These are phyloP conservation scores for Aspergillus panamensis DNA, from an alignment of 495 filamentous ascomycete species.

Conservation along the genomic window DNA sequence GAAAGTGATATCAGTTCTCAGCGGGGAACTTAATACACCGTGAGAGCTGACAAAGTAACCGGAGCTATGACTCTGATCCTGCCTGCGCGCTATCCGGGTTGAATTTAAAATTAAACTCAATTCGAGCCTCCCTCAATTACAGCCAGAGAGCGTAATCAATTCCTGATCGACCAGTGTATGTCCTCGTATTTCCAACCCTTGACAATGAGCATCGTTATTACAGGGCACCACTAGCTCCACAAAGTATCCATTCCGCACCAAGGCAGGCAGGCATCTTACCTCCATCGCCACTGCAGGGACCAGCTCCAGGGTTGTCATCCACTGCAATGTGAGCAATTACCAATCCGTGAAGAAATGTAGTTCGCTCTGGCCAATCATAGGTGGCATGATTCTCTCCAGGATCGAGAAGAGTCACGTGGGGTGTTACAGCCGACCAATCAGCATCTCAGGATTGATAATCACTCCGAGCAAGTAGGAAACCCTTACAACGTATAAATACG, in stretches of 20 bases:
- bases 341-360: slow-evolving; percentile 4
- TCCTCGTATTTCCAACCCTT: too few relatives aligned
- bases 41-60: too few relatives aligned
- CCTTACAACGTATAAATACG: slow-evolving; percentile 31
- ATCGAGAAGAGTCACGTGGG: background rate
- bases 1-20: too few relatives aligned
- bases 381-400: background rate
- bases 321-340: slow-evolving; percentile 9
- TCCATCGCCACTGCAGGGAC: background rate
- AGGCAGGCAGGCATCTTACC: background rate
- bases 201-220: too few relatives aligned
- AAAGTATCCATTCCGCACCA: background rate
- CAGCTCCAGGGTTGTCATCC: background rate
- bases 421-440: slow-evolving; percentile 25
- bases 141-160: too few relatives aligned
- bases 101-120: too few relatives aligned
- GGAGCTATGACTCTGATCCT: too few relatives aligned
- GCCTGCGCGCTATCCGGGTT: too few relatives aligned
- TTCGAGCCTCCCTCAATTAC: too few relatives aligned
- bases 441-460: slow-evolving; percentile 28
- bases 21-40: too few relatives aligned
- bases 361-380: background rate
- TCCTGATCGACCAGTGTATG: too few relatives aligned
- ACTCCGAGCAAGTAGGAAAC: slow-evolving; percentile 13
- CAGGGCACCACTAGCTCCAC: background rate